Evolutionary conservation across 768 basidiomycete species (phyloP).

Genomic region (Pholiota microspora): DNA sequence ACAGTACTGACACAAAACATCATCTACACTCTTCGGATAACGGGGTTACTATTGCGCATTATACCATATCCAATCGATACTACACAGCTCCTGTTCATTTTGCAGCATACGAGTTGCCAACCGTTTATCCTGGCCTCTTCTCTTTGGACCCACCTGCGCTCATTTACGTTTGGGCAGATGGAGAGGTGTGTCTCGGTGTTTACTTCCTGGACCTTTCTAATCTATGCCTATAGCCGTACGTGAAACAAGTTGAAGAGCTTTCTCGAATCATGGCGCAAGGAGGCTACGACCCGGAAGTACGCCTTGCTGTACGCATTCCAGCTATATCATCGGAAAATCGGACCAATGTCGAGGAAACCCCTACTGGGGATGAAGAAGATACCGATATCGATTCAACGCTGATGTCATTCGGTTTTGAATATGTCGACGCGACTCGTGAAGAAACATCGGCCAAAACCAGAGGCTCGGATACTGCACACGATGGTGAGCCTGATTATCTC

Average conservation of each 20-base stretch:
- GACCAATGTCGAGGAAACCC: not conserved
- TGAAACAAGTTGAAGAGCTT: conserved; percentile 51
- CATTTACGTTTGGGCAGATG: conserved; percentile 67
- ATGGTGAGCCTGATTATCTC: conserved; percentile 16
- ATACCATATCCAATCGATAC: conserved; percentile 46
- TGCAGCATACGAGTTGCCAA: conserved; percentile 41
- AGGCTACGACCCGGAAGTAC: conserved; percentile 65
- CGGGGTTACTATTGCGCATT: conserved; percentile 1
- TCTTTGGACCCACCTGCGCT: conserved; percentile 52
- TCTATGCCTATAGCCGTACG: conserved; percentile 46
- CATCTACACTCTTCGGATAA: not conserved
- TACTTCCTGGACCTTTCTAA: not conserved
- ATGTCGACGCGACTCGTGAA: conserved; percentile 53
- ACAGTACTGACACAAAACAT: not conserved
- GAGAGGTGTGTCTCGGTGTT: conserved; percentile 48
- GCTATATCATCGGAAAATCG: not conserved
- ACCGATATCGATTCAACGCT: conserved; percentile 63
- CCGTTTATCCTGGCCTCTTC: conserved; percentile 30
- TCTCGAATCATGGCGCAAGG: conserved; percentile 37
- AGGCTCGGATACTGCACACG: conserved; percentile 18
- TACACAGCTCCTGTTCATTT: conserved; percentile 80
- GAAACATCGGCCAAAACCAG: not conserved
- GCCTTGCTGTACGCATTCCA: conserved; percentile 61
- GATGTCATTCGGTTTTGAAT: conserved; percentile 74
- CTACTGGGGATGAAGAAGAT: not conserved